Evolutionary conservation across 73 alveolate species (phyloP).

Genomic region (Diophrys appendiculata): DNA sequence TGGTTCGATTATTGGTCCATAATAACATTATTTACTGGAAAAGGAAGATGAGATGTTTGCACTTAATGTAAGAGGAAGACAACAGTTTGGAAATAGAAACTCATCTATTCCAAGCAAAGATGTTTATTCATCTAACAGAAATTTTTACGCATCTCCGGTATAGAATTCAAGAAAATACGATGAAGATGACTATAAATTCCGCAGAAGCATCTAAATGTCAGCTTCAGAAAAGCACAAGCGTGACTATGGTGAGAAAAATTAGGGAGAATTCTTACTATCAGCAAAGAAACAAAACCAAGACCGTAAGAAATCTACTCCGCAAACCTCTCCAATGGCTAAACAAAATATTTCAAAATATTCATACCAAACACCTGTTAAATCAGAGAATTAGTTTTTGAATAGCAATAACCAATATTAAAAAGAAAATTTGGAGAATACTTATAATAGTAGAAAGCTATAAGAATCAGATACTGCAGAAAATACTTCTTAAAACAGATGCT

Average conservation of each 20-base stretch:
- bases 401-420: too few species aligned
- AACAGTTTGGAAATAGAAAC: not conserved
- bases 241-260: constrained; percentile 42
- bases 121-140: too few species aligned
- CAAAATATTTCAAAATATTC: not conserved
- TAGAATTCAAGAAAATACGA: not conserved
- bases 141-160: not conserved
- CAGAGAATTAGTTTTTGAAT: not conserved
- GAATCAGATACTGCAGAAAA: not conserved
- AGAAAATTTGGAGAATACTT: too few species aligned
- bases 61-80: constrained; percentile 1
- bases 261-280: constrained; percentile 34
- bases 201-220: constrained; percentile 20
- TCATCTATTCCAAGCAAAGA: too few species aligned
- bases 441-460: not conserved
- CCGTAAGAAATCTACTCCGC: not conserved
- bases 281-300: constrained; percentile 16
- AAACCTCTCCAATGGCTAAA: not conserved
- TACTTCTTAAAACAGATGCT: too few species aligned
- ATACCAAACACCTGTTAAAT: not conserved
- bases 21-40: constrained; percentile 53
- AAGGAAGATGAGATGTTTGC: constrained; percentile 31
- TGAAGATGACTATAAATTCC: not conserved
- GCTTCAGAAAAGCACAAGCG: constrained; percentile 33
- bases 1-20: constrained; percentile 54